A percentile compares a stretch with the other conserved stretches of the same genome.
phyloP scores from a whole-genome alignment of 441 rosid genomes.

The Erodium moschatum region DNA sequence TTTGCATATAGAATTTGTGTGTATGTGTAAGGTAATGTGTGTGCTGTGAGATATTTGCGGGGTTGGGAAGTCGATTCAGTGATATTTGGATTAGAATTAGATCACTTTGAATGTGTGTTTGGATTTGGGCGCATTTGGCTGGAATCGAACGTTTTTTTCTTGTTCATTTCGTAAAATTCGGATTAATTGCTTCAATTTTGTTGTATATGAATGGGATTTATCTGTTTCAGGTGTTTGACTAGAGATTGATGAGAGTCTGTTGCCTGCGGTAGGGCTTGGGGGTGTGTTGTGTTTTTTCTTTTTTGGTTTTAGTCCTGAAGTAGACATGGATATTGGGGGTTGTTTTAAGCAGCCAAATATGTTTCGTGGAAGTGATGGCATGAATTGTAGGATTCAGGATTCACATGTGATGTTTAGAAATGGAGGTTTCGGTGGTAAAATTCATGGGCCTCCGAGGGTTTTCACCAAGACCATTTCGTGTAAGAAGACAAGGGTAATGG shows the following conservation, averaged over 20 bases:
- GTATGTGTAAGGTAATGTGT: background rate
- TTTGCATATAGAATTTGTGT: background rate
- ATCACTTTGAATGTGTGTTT: background rate
- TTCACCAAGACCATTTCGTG: conserved; percentile 24
- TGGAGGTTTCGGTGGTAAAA: conserved; percentile 30
- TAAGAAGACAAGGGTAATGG: conserved; percentile 27
- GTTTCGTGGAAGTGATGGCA: conserved; percentile 30
- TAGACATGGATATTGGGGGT: conserved; percentile 52
- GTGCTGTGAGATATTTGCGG: background rate
- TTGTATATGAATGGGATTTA: background rate
- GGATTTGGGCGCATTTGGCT: conserved; percentile 1
- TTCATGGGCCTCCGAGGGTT: conserved; percentile 23
- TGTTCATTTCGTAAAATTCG: background rate
- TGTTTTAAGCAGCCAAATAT: conserved; percentile 35
- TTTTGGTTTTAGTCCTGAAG: conserved; percentile 12
- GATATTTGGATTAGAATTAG: background rate
- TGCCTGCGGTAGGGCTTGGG: background rate
- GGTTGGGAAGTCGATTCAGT: background rate
- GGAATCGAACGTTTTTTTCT: background rate
- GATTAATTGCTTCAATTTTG: background rate
- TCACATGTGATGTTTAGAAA: conserved; percentile 30
- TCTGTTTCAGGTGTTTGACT: conserved; percentile 38
- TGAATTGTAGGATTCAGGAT: conserved; percentile 24
- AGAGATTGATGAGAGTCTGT: conserved; percentile 29
- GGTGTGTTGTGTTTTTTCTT: background rate